Conservation (phyloP, 768 basidiomycete species). For the Grammothele lineata region DNA sequence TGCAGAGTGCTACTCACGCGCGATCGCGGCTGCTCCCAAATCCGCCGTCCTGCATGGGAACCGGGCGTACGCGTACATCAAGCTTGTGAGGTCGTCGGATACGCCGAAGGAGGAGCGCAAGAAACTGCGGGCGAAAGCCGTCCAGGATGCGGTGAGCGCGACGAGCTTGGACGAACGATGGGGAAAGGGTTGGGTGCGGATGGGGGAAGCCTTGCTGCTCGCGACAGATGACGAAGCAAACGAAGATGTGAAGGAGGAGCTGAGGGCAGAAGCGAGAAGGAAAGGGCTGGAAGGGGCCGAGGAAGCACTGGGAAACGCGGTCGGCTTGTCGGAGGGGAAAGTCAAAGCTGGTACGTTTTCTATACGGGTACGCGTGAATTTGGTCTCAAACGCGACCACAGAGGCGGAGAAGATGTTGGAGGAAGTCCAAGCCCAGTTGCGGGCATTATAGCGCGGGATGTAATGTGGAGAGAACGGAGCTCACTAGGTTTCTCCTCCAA, state of each 20-base stretch:
- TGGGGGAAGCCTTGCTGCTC: background rate
- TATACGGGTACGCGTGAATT: background rate
- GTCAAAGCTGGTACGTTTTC: conserved; percentile 1
- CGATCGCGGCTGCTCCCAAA: background rate
- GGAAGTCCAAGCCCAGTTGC: background rate
- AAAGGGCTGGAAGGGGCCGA: background rate
- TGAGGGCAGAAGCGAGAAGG: background rate
- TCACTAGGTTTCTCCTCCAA: too few relatives aligned
- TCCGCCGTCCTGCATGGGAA: conserved; percentile 3
- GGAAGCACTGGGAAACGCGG: background rate
- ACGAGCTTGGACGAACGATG: background rate
- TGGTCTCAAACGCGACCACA: background rate
- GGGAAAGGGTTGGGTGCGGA: conserved; percentile 5
- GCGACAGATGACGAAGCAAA: background rate
- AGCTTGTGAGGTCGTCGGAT: background rate
- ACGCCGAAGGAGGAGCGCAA: background rate
- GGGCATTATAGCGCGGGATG: too few relatives aligned
- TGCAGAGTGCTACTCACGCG: background rate
- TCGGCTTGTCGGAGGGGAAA: background rate
- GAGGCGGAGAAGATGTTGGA: conserved; percentile 1
- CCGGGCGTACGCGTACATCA: conserved; percentile 3
- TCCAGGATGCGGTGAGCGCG: background rate
- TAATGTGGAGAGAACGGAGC: too few relatives aligned
- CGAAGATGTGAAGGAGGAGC: too few relatives aligned
- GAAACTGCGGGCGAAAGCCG: background rate